Conservation (phyloP, 176 grass and related monocot genomes). For the Avena insularis region DNA sequence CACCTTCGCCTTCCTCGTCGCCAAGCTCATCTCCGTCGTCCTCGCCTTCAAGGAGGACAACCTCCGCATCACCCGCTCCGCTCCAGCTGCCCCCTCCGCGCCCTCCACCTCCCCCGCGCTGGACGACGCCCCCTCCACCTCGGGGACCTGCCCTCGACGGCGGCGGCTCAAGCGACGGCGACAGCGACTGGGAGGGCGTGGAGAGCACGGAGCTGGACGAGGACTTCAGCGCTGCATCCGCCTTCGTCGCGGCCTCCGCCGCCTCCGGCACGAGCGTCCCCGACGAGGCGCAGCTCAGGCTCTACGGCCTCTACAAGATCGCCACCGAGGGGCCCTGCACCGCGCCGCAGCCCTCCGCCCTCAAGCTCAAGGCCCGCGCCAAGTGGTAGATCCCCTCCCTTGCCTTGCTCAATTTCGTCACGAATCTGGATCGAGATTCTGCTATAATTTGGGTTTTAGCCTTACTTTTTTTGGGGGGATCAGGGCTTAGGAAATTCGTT, state of each 20-base stretch:
- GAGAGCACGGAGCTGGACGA: slow-evolving; percentile 96
- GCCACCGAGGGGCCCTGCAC: slow-evolving; percentile 95
- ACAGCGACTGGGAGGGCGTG: slow-evolving; percentile 93
- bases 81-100: slow-evolving; percentile 16
- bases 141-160: neutral
- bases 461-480: neutral
- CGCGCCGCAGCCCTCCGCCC: slow-evolving; percentile 79
- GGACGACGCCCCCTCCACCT: neutral
- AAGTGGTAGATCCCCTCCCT: slow-evolving; percentile 70
- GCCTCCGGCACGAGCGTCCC: slow-evolving; percentile 73
- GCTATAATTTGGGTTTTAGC: neutral
- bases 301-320: slow-evolving; percentile 98
- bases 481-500: neutral
- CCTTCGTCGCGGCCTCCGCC: slow-evolving; percentile 82
- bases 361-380: slow-evolving; percentile 87
- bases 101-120: neutral
- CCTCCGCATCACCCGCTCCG: slow-evolving; percentile 70
- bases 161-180: slow-evolving; percentile 27
- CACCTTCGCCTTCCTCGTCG: slow-evolving; percentile 79
- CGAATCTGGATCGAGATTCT: neutral
- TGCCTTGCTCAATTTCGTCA: neutral
- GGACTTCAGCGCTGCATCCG: slow-evolving; percentile 80
- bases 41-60: slow-evolving; percentile 86
- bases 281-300: slow-evolving; percentile 74
- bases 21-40: slow-evolving; percentile 92